Evolutionary conservation across 495 filamentous ascomycete species (phyloP), one percentile per base, ranked within the genome.

Genomic region (Lophiotrema nucula): DNA sequence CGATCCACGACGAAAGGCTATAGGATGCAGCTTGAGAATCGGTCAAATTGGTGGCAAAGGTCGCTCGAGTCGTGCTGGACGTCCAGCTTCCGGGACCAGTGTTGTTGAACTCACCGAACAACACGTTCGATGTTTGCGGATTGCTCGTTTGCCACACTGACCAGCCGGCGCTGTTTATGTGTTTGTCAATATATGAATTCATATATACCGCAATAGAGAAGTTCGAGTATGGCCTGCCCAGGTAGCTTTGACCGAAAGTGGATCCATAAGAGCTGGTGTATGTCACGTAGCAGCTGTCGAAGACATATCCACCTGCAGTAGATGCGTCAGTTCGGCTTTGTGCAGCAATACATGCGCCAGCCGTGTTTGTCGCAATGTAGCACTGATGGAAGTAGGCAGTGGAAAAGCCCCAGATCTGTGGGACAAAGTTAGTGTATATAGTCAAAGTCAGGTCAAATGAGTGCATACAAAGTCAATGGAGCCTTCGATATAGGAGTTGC

Each of bases 301-400:
- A 65, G 25, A 65, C 61, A 47, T 60, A 65, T 3, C 56, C 56
- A 16, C 44, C 19, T 21, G 25, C 23, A n/a, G 59, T 47, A 28
- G 18, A 18, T 3, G 53, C 25, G 21, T 4, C 35, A 10, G 53
- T 10, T 13, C 59, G 52, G 3, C 31, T 43, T 41, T 57, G 53
- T 37, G 59, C 59, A 8, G 54, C 46, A 37, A 62, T 58, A 26
- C 59, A 57, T 10, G 59, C 27, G 4, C 59, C 59, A 6, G 53
- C 44, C 2, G 59, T 62, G 38, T 62, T 62, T 33, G 28, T 35
- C 3, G 42, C 59, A 46, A 62, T 62, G 24, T 43, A 33, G 28
- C 53, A 62, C 28, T 62, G 59, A 26, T 58, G 53, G 46, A 62
- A 62, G 42, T 62, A 62, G 19, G 59, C 59, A 2, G 53, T 62